Conservation (phyloP, 257 asterid species). For the Jasminum sambac region DNA sequence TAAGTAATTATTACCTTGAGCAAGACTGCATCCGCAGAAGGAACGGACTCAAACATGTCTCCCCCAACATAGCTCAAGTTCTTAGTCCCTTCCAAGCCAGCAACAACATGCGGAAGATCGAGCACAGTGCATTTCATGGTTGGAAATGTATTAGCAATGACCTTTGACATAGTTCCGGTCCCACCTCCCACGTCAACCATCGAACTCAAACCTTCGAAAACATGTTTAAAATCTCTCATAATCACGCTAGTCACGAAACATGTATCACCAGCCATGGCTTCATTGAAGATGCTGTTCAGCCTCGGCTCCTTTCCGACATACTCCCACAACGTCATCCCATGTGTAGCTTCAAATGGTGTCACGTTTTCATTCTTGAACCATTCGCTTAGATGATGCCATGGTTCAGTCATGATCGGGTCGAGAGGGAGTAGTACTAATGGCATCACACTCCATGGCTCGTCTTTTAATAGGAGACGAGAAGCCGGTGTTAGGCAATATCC, state of each 20-base stretch:
- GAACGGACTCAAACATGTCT: slow-evolving; percentile 10
- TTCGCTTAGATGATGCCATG: slow-evolving; percentile 22
- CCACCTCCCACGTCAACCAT: slow-evolving; percentile 32
- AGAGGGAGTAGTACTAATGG: slow-evolving; percentile 19
- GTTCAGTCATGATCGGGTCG: slow-evolving; percentile 8
- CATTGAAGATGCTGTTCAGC: slow-evolving; percentile 21
- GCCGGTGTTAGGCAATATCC: slow-evolving; percentile 13
- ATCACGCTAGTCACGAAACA: background rate
- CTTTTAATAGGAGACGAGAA: slow-evolving; percentile 20
- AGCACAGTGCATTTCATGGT: slow-evolving; percentile 16
- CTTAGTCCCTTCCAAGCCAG: background rate
- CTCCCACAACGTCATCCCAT: slow-evolving; percentile 21
- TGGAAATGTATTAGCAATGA: slow-evolving; percentile 16
- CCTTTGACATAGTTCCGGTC: slow-evolving; percentile 18
- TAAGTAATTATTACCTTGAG: slow-evolving; percentile 2
- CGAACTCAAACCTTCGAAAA: slow-evolving; percentile 26
- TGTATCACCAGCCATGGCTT: slow-evolving; percentile 30
- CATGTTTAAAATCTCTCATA: slow-evolving; percentile 12
- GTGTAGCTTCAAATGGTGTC: slow-evolving; percentile 19
- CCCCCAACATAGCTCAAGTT: slow-evolving; percentile 16
- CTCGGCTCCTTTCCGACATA: slow-evolving; percentile 16
- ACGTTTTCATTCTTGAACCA: slow-evolving; percentile 20
- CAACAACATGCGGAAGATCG: slow-evolving; percentile 20
- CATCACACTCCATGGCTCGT: background rate
- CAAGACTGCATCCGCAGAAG: slow-evolving; percentile 11